Percentiles rank a stretch among this genome's conserved stretches.
Evolutionary conservation across 192 early-diverging fungal genomes (phyloP).

Genomic region (Linnemannia exigua): DNA sequence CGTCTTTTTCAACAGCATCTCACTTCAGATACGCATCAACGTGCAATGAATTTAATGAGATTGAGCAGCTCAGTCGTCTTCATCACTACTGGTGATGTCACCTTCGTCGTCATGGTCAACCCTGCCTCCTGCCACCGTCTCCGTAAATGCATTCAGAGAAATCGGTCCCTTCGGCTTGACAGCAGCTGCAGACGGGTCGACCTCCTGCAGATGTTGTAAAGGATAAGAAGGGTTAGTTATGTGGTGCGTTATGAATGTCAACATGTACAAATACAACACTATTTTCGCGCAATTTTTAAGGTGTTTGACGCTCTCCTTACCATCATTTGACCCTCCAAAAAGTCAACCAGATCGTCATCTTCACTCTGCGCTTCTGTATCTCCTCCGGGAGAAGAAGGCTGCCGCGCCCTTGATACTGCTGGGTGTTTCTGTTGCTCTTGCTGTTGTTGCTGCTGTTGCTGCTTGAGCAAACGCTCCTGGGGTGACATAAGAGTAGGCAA

Average conservation of each 20-base stretch:
- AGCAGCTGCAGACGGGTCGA: neutral
- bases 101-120: slow-evolving; percentile 24
- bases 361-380: slow-evolving; percentile 25
- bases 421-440: slow-evolving; percentile 19
- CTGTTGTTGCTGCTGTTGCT: slow-evolving; percentile 22
- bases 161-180: slow-evolving; percentile 32
- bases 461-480: slow-evolving; percentile 28
- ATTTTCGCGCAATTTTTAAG: neutral
- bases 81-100: slow-evolving; percentile 34
- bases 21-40: neutral
- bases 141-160: slow-evolving; percentile 45
- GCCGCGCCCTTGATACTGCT: neutral
- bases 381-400: slow-evolving; percentile 14
- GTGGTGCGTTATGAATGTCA: neutral
- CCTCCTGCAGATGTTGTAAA: slow-evolving; percentile 5
- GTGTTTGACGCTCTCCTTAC: neutral
- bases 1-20: neutral
- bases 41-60: neutral
- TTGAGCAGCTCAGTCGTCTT: slow-evolving; percentile 20
- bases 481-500: slow-evolving; percentile 33
- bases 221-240: neutral
- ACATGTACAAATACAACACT: too few species aligned
- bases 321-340: slow-evolving; percentile 29
- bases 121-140: slow-evolving; percentile 36
- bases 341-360: slow-evolving; percentile 41